Evolutionary conservation across 1,139 yeast genomes (phyloP).

Genomic region (Meyerozyma sp.): DNA sequence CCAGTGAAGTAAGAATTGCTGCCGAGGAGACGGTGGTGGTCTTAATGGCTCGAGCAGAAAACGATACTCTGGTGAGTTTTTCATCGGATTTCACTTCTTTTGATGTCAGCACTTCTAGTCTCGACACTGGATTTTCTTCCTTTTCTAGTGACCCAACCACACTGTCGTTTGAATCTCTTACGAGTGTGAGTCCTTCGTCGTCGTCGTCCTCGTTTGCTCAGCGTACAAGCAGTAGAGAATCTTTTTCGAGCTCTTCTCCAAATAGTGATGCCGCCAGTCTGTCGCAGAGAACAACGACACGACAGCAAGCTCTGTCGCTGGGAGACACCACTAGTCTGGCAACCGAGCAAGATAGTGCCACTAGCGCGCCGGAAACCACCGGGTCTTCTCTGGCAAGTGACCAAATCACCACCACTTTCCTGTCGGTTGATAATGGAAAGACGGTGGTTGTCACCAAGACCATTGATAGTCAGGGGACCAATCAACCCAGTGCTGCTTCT

Average conservation of each 20-base stretch:
- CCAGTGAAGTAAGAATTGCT: not conserved
- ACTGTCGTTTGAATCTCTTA: not conserved
- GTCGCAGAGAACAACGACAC: not conserved
- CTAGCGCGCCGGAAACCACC: not conserved
- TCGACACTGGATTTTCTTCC: not conserved
- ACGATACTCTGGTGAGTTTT: not conserved
- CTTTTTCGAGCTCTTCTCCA: not conserved
- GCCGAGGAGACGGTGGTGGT: not conserved
- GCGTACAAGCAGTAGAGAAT: not conserved
- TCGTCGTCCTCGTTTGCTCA: not conserved
- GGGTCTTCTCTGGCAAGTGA: not conserved
- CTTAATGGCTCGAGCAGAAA: not conserved
- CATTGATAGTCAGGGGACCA: constrained; percentile 17
- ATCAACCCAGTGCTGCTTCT: constrained; percentile 23
- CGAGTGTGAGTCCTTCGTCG: not conserved
- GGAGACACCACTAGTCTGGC: not conserved
- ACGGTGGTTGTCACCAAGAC: constrained; percentile 38
- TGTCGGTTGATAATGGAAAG: constrained; percentile 15
- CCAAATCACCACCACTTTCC: constrained; percentile 3
- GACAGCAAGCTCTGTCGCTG: not conserved
- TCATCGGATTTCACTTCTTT: not conserved
- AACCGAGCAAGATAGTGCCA: not conserved
- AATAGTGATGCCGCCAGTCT: not conserved
- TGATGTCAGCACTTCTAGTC: not conserved
- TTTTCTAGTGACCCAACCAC: not conserved